These are phyloP conservation scores for Penicillium steckii DNA, from an alignment of 495 filamentous ascomycete genomes.

Conservation along the genomic window DNA sequence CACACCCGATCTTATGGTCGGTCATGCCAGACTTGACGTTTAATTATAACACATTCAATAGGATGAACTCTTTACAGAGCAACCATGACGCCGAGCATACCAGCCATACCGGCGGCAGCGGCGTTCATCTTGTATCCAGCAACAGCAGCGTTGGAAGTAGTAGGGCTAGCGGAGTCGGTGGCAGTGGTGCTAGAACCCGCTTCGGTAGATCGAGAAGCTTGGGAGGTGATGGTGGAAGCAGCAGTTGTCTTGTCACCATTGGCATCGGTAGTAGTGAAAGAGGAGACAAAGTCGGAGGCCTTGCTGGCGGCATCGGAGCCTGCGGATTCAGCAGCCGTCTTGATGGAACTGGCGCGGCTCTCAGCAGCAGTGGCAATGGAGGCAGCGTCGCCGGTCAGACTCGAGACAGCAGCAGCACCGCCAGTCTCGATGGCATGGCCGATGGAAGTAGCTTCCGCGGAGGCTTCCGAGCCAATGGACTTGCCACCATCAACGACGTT, in stretches of 20 bases:
- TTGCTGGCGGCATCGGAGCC: conserved; percentile 16
- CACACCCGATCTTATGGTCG: neutral
- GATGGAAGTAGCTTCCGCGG: conserved; percentile 11
- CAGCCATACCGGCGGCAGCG: conserved; percentile 25
- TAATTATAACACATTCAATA: neutral
- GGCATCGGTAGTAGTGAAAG: conserved; percentile 20
- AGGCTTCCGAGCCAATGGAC: conserved; percentile 9
- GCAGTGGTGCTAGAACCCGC: conserved; percentile 10
- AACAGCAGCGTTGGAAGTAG: conserved; percentile 8
- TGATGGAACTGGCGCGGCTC: conserved; percentile 15
- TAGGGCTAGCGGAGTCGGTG: conserved; percentile 9
- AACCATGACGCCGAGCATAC: conserved; percentile 39
- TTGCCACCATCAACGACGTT: conserved; percentile 1
- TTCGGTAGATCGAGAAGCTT: conserved; percentile 9
- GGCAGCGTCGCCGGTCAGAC: conserved; percentile 7
- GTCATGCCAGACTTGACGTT: neutral
- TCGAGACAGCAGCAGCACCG: conserved; percentile 6
- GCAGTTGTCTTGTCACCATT: conserved; percentile 16
- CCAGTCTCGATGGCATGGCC: conserved; percentile 7
- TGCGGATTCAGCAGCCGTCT: conserved; percentile 14
- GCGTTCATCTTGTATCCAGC: conserved; percentile 20
- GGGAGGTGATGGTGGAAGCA: conserved; percentile 15
- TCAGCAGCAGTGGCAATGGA: conserved; percentile 13
- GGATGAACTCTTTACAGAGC: conserved; percentile 28
- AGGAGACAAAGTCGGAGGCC: conserved; percentile 13